phyloP scores from a whole-genome alignment of 495 filamentous ascomycete genomes.

The Xanthoparmelia taractica region DNA sequence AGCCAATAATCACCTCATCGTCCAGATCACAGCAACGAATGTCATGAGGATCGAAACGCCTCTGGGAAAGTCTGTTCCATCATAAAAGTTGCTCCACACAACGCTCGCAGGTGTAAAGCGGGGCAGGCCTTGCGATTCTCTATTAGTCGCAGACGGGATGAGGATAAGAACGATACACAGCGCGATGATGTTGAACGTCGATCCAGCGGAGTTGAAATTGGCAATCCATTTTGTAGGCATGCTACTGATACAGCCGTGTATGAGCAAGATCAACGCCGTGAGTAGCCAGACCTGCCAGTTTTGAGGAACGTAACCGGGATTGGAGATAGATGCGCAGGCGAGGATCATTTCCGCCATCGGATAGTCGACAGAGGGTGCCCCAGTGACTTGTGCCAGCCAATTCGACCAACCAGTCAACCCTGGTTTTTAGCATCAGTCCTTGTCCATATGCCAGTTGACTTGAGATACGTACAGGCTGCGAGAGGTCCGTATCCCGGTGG shows the following conservation, averaged over 20 bases:
- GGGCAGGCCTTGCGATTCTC: slow-evolving; percentile 41
- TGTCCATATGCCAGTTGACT: not conserved
- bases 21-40: slow-evolving; percentile 58
- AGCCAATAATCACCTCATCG: slow-evolving; percentile 30
- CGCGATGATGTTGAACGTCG: slow-evolving; percentile 65
- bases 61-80: slow-evolving; percentile 61
- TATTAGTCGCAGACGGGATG: slow-evolving; percentile 55
- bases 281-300: slow-evolving; percentile 66
- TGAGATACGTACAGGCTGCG: slow-evolving; percentile 49
- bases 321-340: slow-evolving; percentile 58
- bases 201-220: slow-evolving; percentile 66
- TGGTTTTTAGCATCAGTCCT: slow-evolving; percentile 20
- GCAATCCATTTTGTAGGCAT: slow-evolving; percentile 70
- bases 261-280: slow-evolving; percentile 59
- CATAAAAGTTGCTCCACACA: slow-evolving; percentile 66
- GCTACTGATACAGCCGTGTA: slow-evolving; percentile 64
- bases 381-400: slow-evolving; percentile 64
- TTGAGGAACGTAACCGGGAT: slow-evolving; percentile 57
- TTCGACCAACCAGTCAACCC: slow-evolving; percentile 69
- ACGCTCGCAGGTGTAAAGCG: slow-evolving; percentile 55
- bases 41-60: slow-evolving; percentile 70
- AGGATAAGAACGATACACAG: slow-evolving; percentile 60
- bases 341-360: slow-evolving; percentile 64
- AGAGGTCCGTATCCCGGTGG: slow-evolving; percentile 64
- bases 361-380: slow-evolving; percentile 59